phyloP scores from a whole-genome alignment of 805 yeast species.

The Ascoidea rubescens region DNA sequence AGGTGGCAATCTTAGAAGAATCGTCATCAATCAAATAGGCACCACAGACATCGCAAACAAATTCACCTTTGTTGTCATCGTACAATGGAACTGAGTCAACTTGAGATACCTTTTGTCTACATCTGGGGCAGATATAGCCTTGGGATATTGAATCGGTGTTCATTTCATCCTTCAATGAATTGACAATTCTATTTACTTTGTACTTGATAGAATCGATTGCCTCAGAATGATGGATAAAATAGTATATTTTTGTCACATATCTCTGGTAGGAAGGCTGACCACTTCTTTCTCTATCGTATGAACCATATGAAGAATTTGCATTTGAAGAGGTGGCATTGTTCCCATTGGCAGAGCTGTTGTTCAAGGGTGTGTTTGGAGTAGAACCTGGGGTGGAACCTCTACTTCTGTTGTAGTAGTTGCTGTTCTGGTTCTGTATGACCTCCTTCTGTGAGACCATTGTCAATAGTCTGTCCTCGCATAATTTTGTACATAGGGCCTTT shows the following conservation, averaged over 20 bases:
- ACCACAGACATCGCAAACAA: slow-evolving; percentile 76
- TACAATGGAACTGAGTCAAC: slow-evolving; percentile 76
- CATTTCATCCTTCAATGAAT: slow-evolving; percentile 65
- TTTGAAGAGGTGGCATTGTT: background rate
- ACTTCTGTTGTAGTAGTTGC: background rate
- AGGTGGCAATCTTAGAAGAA: slow-evolving; percentile 64
- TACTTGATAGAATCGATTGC: slow-evolving; percentile 94
- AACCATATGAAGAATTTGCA: background rate
- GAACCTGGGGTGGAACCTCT: background rate
- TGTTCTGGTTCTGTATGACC: slow-evolving; percentile 7
- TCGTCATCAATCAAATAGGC: slow-evolving; percentile 76
- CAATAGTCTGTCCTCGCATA: slow-evolving; percentile 74
- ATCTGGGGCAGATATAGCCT: slow-evolving; percentile 83
- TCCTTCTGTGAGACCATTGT: slow-evolving; percentile 58
- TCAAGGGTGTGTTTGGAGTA: background rate
- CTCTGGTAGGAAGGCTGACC: slow-evolving; percentile 35
- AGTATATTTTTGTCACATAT: slow-evolving; percentile 64
- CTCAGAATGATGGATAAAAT: slow-evolving; percentile 78
- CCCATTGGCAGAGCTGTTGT: background rate
- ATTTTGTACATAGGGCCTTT: slow-evolving; percentile 63
- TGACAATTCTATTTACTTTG: slow-evolving; percentile 85
- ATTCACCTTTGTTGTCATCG: slow-evolving; percentile 68
- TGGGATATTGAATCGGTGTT: slow-evolving; percentile 73
- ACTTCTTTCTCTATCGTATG: slow-evolving; percentile 32
- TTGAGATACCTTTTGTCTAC: slow-evolving; percentile 70